These are phyloP conservation scores for Cladosporium sp. DNA, from an alignment of 2,329 filamentous ascomycete genomes.

Conservation along the genomic window DNA sequence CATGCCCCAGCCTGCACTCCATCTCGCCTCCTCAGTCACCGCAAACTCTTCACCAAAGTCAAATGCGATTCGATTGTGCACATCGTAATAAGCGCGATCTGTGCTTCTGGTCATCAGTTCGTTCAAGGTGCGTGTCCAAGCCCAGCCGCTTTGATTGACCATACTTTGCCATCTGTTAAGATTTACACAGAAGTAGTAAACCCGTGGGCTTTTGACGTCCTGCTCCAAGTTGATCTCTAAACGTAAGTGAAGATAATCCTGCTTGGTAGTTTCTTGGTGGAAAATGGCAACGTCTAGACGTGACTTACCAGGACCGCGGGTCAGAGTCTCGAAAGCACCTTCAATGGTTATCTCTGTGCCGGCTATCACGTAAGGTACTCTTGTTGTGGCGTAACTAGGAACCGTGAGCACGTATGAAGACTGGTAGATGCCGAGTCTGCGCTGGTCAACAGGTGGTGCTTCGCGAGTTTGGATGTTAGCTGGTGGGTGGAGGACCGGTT, in stretches of 20 bases:
- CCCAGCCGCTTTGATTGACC: neutral
- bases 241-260: neutral
- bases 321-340: neutral
- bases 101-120: slow-evolving; percentile 4
- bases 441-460: slow-evolving; percentile 3
- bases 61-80: neutral
- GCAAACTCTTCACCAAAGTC: neutral
- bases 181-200: neutral
- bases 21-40: neutral
- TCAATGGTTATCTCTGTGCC: too few species aligned
- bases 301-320: neutral
- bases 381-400: too few species aligned
- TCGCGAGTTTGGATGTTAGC: neutral
- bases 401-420: neutral
- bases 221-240: neutral
- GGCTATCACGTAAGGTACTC: too few species aligned
- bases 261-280: neutral
- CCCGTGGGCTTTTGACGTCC: neutral
- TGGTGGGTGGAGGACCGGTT: neutral
- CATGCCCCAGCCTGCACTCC: neutral
- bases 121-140: neutral
- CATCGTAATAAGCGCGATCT: slow-evolving; percentile 4
- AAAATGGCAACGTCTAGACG: neutral
- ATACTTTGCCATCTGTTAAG: neutral
- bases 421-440: neutral